phyloP scores from a whole-genome alignment of 2,329 filamentous ascomycete genomes.

The Zasmidium citrigriseum region DNA sequence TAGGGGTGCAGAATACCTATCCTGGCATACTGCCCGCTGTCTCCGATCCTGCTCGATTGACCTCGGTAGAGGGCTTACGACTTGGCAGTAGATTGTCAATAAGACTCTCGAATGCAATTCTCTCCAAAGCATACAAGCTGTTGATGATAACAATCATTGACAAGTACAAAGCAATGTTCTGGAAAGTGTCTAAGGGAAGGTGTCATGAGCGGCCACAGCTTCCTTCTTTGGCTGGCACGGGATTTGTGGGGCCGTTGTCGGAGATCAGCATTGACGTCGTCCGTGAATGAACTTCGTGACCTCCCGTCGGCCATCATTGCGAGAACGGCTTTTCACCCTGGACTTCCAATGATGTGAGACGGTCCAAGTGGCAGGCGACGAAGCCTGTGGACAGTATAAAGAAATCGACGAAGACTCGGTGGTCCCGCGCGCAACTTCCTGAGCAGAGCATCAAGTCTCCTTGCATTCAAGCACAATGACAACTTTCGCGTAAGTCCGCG shows the following conservation, averaged over 20 bases:
- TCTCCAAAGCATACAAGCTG: too few relatives aligned
- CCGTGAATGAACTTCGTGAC: neutral
- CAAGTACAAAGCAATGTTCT: too few relatives aligned
- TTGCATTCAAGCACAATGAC: slow-evolving; percentile 8
- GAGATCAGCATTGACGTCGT: neutral
- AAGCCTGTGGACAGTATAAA: neutral
- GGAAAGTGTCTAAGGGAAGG: neutral
- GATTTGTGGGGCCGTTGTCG: neutral
- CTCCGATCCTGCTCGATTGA: too few relatives aligned
- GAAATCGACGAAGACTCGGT: neutral
- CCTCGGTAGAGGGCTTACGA: too few relatives aligned
- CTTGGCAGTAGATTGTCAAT: too few relatives aligned
- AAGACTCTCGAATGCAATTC: too few relatives aligned
- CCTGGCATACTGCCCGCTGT: too few relatives aligned
- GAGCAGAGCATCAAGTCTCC: neutral
- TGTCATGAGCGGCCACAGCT: neutral
- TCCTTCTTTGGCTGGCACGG: neutral
- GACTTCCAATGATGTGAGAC: neutral
- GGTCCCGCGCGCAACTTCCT: neutral
- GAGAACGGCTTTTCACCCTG: neutral
- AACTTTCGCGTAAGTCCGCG: slow-evolving; percentile 21
- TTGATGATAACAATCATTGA: too few relatives aligned
- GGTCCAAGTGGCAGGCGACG: neutral
- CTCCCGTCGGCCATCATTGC: neutral
- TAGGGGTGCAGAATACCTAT: too few relatives aligned